Percentiles rank a stretch among this genome's conserved stretches.
Conservation (phyloP, 2,329 filamentous ascomycete genomes). For the Ascocoryne sarcoides region DNA sequence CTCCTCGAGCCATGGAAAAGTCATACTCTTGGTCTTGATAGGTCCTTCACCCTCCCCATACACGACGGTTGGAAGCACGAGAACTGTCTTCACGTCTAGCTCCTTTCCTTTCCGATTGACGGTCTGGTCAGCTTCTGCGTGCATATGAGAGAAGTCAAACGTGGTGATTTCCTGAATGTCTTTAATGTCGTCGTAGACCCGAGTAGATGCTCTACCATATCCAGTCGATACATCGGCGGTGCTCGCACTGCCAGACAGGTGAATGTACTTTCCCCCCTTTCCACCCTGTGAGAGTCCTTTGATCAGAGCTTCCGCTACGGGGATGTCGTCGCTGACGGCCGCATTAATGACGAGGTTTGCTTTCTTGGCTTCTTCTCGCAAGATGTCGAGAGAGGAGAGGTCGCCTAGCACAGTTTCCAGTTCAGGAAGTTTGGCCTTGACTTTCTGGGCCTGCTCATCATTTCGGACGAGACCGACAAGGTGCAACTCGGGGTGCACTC, state of each 20-base stretch:
- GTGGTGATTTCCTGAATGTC: constrained; percentile 35
- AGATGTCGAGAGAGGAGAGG: constrained; percentile 7
- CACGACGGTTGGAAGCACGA: constrained; percentile 49
- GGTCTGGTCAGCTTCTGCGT: constrained; percentile 48
- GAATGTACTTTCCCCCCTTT: constrained; percentile 9
- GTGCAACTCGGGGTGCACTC: constrained; percentile 10
- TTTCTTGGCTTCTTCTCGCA: constrained; percentile 9
- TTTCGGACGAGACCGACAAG: constrained; percentile 13
- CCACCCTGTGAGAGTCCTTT: too few relatives aligned
- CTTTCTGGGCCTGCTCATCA: constrained; percentile 9
- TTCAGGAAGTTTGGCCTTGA: constrained; percentile 6
- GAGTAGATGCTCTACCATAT: constrained; percentile 25
- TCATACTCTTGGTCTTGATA: constrained; percentile 40
- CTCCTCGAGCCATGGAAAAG: constrained; percentile 38
- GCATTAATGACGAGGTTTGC: constrained; percentile 13
- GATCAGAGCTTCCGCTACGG: too few relatives aligned
- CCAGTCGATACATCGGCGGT: constrained; percentile 4
- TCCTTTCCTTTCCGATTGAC: constrained; percentile 31
- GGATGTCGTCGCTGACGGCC: too few relatives aligned
- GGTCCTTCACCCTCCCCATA: constrained; percentile 45
- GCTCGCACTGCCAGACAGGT: constrained; percentile 12
- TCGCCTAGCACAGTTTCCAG: constrained; percentile 9
- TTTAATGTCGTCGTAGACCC: constrained; percentile 37
- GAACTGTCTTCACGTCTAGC: constrained; percentile 38
- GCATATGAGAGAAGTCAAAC: constrained; percentile 35